A percentile compares a stretch with the other conserved stretches of the same genome.
Conservation (phyloP, 2,329 filamentous ascomycete species). For the Colletotrichum orbiculare region DNA sequence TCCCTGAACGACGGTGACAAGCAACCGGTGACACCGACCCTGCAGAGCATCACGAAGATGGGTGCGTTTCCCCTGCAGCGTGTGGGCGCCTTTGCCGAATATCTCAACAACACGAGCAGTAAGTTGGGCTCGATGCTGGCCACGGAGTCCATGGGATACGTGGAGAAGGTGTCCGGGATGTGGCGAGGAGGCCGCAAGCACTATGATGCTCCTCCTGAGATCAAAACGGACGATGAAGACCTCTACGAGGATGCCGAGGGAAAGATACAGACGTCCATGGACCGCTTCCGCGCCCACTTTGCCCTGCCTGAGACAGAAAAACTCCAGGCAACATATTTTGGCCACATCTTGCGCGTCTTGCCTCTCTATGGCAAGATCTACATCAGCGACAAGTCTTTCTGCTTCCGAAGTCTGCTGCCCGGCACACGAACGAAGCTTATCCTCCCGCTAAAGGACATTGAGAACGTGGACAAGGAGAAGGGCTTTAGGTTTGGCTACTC, state of each 20-base stretch:
- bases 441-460: constrained; percentile 88
- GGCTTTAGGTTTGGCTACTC: constrained; percentile 93
- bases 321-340: constrained; percentile 90
- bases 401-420: constrained; percentile 90
- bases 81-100: constrained; percentile 84
- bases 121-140: constrained; percentile 85
- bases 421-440: constrained; percentile 94
- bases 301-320: constrained; percentile 85
- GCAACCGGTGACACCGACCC: constrained; percentile 50
- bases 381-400: constrained; percentile 87
- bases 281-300: constrained; percentile 91
- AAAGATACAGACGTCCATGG: constrained; percentile 73
- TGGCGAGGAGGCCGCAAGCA: constrained; percentile 92
- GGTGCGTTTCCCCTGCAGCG: constrained; percentile 85
- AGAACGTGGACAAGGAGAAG: constrained; percentile 94
- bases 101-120: constrained; percentile 81
- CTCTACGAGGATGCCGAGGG: constrained; percentile 69
- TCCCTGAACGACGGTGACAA: constrained; percentile 45
- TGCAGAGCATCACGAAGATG: constrained; percentile 66
- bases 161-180: constrained; percentile 97
- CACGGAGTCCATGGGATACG: constrained; percentile 93
- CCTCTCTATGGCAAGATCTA: constrained; percentile 98
- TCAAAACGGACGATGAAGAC: constrained; percentile 65
- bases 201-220: constrained; percentile 74
- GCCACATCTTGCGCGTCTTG: constrained; percentile 88